These are phyloP conservation scores for Phytophthora europaea DNA, from an alignment of 352 stramenopile species.

Conservation along the genomic window DNA sequence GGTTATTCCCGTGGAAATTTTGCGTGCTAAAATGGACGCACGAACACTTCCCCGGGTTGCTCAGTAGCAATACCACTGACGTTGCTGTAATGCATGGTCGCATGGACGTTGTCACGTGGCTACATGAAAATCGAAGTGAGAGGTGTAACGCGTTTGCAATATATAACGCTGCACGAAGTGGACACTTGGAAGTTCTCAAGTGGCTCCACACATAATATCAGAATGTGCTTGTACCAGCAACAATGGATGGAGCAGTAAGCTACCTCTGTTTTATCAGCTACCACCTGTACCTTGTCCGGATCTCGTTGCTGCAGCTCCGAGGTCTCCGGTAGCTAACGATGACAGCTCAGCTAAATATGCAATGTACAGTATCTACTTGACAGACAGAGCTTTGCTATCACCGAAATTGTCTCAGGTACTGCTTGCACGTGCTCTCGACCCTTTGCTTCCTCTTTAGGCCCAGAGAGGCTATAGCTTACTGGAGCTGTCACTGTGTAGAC, in stretches of 20 bases:
- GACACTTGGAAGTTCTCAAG: not conserved
- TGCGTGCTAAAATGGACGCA: not conserved
- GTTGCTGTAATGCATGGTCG: too few relatives aligned
- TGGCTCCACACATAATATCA: not conserved
- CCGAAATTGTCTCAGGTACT: not conserved
- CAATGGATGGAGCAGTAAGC: too few relatives aligned
- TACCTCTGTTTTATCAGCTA: not conserved
- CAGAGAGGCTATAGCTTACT: not conserved
- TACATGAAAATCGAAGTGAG: not conserved
- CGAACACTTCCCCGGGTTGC: not conserved
- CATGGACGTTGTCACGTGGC: conserved; percentile 1
- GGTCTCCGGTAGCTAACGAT: not conserved
- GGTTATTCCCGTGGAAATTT: too few relatives aligned
- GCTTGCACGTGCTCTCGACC: not conserved
- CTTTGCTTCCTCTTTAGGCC: not conserved
- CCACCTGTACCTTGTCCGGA: not conserved
- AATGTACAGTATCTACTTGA: not conserved
- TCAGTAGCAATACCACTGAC: too few relatives aligned
- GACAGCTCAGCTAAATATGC: not conserved
- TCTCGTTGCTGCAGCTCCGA: not conserved
- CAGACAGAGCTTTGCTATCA: not conserved
- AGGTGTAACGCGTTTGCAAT: not conserved
- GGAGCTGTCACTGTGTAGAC: not conserved
- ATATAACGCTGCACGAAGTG: not conserved
- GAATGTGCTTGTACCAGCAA: too few relatives aligned